Percentiles rank a stretch among this genome's conserved stretches.
Conservation (phyloP, 2,329 filamentous ascomycete species). For the Aspergillus candidus region DNA sequence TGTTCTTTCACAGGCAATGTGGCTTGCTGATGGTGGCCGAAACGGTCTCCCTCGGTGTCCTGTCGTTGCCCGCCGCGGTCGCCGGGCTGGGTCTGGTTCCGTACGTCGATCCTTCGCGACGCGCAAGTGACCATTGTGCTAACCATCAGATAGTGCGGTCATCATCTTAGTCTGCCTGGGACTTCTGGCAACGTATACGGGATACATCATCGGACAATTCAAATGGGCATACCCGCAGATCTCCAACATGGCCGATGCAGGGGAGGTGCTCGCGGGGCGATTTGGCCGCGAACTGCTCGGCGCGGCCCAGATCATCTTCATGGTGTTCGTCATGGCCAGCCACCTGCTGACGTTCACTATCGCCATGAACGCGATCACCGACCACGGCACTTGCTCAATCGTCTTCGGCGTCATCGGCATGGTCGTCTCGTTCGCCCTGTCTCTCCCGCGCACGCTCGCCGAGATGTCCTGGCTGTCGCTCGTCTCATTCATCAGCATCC, state of each 20-base stretch:
- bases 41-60: constrained; percentile 52
- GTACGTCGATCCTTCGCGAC: constrained; percentile 21
- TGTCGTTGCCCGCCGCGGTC: constrained; percentile 50
- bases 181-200: constrained; percentile 54
- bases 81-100: constrained; percentile 49
- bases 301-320: constrained; percentile 55
- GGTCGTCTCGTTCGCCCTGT: constrained; percentile 53
- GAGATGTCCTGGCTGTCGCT: constrained; percentile 59
- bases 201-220: constrained; percentile 56
- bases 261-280: constrained; percentile 54
- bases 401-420: constrained; percentile 57
- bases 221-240: constrained; percentile 53
- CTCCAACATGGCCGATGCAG: constrained; percentile 63
- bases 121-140: too few relatives aligned
- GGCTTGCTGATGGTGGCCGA: constrained; percentile 53
- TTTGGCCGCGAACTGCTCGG: constrained; percentile 59
- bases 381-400: constrained; percentile 58
- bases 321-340: constrained; percentile 65
- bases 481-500: constrained; percentile 59
- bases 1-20: constrained; percentile 33
- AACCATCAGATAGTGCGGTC: constrained; percentile 36
- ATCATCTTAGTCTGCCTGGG: constrained; percentile 51
- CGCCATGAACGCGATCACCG: constrained; percentile 59
- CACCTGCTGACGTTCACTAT: constrained; percentile 66
- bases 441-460: constrained; percentile 57